Conservation (phyloP, 805 yeast genomes). For the Starmera quercuum region DNA sequence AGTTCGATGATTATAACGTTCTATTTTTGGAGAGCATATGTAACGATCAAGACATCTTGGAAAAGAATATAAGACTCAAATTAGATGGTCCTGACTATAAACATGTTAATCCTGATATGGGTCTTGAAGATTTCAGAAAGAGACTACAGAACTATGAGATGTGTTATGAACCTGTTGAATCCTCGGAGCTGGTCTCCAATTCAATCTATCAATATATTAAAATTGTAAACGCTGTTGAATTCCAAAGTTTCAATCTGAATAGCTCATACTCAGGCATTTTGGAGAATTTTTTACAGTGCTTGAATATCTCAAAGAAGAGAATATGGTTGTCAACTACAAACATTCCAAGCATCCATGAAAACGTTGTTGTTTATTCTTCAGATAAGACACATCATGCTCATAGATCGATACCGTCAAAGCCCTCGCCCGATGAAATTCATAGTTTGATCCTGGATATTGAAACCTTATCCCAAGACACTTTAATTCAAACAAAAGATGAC, state of each 20-base stretch:
- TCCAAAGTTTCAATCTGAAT: conserved; percentile 45
- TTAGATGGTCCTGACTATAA: conserved; percentile 25
- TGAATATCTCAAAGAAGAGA: conserved; percentile 13
- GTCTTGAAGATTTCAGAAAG: conserved; percentile 30
- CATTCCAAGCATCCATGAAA: background rate
- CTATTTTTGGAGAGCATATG: conserved; percentile 32
- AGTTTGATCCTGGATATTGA: conserved; percentile 16
- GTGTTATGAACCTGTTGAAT: conserved; percentile 43
- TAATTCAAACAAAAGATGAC: conserved; percentile 15
- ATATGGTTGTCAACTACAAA: conserved; percentile 10
- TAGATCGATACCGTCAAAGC: background rate
- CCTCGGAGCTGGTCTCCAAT: conserved; percentile 33
- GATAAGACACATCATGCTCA: background rate
- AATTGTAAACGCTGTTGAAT: conserved; percentile 52
- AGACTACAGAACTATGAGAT: conserved; percentile 44
- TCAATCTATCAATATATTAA: conserved; percentile 49
- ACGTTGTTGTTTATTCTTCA: background rate
- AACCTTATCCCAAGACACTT: conserved; percentile 6
- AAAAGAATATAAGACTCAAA: conserved; percentile 23
- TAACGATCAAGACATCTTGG: conserved; percentile 18
- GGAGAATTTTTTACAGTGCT: conserved; percentile 12
- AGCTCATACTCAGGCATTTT: conserved; percentile 20
- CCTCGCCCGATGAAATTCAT: conserved; percentile 13
- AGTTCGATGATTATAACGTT: conserved; percentile 26
- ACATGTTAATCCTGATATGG: conserved; percentile 12